Evolutionary conservation across 495 filamentous ascomycete species (phyloP), one percentile per base, ranked within the genome.

Genomic region (Neurospora sp.): DNA sequence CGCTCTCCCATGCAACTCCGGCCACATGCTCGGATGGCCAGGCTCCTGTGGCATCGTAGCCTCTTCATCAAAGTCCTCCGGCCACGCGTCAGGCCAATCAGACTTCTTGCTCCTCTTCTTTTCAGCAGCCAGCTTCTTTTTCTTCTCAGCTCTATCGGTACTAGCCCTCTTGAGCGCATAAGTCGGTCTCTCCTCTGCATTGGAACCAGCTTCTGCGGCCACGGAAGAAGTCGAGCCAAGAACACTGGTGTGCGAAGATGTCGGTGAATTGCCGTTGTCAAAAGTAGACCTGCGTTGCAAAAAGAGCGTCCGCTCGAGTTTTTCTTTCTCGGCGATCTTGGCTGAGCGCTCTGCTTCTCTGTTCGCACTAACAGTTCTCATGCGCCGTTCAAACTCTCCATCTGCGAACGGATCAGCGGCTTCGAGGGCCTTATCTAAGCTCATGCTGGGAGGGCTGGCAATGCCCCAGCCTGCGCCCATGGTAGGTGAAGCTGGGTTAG

Each of bases 401-500:
- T 3, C 42, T 9, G 74, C 41, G 14, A 70, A 18, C 38, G 71
- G 70, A 14, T n/a, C 39, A 71, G 71, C 37, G 18, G 59, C 41
- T 23, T 42, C 31, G 18, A 38, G 37, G 37, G 31, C 31, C 42
- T 59, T 20, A 48, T 42, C 70, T 69, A 73, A 73, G 70, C 40
- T 78, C 74, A 23, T 46, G 70, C 70, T 72, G 76, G 7, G 78
- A 76, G 23, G 75, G 72, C 69, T 73, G 54, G 27, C 54, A 14
- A 66, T 66, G 27, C 54, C 54, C 54, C 54, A 66, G 54, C 54
- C 54, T 66, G 54, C 14, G 1, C 54, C 54, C 54, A 35, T 31
- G 27, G 27, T 66, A 37, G 54, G 54, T 35, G 54, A 66, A 12
- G 54, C 54, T 35, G 54, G 54, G 54, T 66, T 66, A 27, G 54